Percentiles rank a stretch among this genome's conserved stretches.
phyloP scores from a whole-genome alignment of 805 yeast genomes.

The Ogataea glucozyma region DNA sequence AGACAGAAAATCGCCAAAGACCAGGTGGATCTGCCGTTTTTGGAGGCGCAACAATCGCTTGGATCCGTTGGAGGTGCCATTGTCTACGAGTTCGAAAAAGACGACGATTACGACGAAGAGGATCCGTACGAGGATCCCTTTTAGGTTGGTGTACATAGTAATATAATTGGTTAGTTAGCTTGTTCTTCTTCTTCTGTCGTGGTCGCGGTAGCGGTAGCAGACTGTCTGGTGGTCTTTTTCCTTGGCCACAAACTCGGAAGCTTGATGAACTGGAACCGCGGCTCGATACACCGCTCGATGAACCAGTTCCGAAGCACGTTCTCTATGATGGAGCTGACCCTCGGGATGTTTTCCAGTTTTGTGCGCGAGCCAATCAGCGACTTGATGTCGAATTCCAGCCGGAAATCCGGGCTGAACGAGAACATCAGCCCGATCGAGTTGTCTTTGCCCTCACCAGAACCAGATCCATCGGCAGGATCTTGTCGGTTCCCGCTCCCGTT shows the following conservation, averaged over 20 bases:
- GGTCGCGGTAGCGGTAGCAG: conserved; percentile 14
- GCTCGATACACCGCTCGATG: conserved; percentile 89
- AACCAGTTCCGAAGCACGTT: conserved; percentile 84
- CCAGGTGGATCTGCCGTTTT: conserved; percentile 85
- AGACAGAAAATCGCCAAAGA: conserved; percentile 79
- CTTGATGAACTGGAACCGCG: conserved; percentile 81
- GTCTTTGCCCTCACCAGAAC: not conserved
- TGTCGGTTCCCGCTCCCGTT: no score
- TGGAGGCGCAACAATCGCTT: conserved; percentile 75
- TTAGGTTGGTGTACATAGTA: conserved; percentile 33
- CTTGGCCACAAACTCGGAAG: conserved; percentile 89
- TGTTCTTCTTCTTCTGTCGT: conserved; percentile 22
- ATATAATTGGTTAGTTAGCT: conserved; percentile 4
- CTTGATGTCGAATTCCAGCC: conserved; percentile 83
- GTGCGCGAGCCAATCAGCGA: conserved; percentile 92
- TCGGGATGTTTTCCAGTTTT: conserved; percentile 89
- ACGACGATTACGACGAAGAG: conserved; percentile 97
- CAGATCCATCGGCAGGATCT: conserved; percentile 11
- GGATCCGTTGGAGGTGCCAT: conserved; percentile 88
- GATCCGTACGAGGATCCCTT: conserved; percentile 98
- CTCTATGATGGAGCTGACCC: conserved; percentile 82
- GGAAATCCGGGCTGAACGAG: conserved; percentile 88
- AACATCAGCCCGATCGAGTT: conserved; percentile 71
- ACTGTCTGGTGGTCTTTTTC: conserved; percentile 54
- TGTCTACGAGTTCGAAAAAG: conserved; percentile 92